Base-by-base conservation (phyloP, 805 yeast genomes). In the Barnettozyma salicaria region DNA sequence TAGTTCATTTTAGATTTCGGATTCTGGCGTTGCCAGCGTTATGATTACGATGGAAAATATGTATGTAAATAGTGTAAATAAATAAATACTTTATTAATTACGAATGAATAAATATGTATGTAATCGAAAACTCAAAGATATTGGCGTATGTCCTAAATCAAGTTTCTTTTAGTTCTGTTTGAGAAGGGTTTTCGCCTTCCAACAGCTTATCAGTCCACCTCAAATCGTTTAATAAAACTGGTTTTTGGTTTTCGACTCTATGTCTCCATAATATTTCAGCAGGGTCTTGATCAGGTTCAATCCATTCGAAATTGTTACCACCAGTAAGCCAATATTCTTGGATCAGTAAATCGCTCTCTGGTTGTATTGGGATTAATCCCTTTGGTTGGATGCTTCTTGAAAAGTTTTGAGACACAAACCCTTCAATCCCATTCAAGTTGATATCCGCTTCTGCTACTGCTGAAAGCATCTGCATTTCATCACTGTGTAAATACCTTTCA, bases 281-380 rank as follows among this genome's bases (percentile, higher is more conserved):
- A 0, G 95, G 95, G 53, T 86, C 95, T 52, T 81, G 82, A 54
- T 85, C 95, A 1, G 95, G 95, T 53, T 85, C 95, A 10, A 74
- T 80, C 95, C 95, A 85, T 42, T 80, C 84, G 53, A 83, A 85
- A 11, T 87, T 88, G 37, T 80, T 89, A 21, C 95, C 95, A 7
- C 86, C 84, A 28, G 81, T 70, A 53, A 84, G 76, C 95, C 95
- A 85, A 60, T 84, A 85, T 48, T 87, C 94, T 52, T 84, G 82
- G 47, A 85, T 49, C 64, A 76, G 67, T 32, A 74, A 54, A 42
- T 85, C 94, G 42, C 75, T 80, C 38, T 78, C 75, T 32, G 81
- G 76, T 47, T 75, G 74, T 1, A 43, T 23, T 9, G 43, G 34
- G 10, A 36, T 38, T 27, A 49, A 34, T 19, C 30, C 25, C 24